Conservation (phyloP, 768 basidiomycete species). For the Xerocomus potaroensis region DNA sequence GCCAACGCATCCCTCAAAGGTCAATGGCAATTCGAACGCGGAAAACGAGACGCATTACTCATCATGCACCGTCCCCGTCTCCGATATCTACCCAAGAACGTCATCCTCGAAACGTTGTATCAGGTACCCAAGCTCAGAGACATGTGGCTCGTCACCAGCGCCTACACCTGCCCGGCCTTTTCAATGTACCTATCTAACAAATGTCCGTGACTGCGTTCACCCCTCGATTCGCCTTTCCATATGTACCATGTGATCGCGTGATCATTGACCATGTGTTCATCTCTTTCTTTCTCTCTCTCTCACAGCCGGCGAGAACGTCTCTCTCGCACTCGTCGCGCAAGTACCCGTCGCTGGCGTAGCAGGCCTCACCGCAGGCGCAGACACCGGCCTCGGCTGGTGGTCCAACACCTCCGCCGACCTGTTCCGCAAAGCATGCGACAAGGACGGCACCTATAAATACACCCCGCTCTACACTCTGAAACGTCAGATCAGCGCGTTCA, state of each 20-base stretch:
- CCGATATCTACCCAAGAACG: conserved; percentile 16
- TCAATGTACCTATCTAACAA: conserved; percentile 33
- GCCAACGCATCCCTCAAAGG: conserved; percentile 31
- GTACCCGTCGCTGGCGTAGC: conserved; percentile 8
- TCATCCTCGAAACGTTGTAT: conserved; percentile 24
- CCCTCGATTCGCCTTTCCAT: neutral
- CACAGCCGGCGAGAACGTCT: conserved; percentile 22
- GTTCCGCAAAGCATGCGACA: conserved; percentile 22
- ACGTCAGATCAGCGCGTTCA: neutral
- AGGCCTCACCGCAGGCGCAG: conserved; percentile 13
- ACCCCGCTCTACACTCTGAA: conserved; percentile 29
- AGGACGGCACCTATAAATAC: conserved; percentile 17
- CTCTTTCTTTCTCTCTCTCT: too few relatives aligned
- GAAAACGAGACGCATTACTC: conserved; percentile 32
- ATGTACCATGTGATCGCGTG: neutral
- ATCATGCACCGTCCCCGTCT: conserved; percentile 31
- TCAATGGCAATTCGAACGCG: conserved; percentile 32
- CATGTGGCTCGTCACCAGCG: conserved; percentile 33
- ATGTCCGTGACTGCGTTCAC: too few relatives aligned
- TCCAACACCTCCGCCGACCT: conserved; percentile 16
- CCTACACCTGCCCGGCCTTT: conserved; percentile 31
- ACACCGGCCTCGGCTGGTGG: conserved; percentile 18
- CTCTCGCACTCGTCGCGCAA: conserved; percentile 18
- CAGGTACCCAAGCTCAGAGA: conserved; percentile 20
- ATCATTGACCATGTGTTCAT: too few relatives aligned